Percentiles rank a stretch among this genome's conserved stretches.
Conservation (phyloP, 345 rosid genomes). For the Microthlaspi erraticum region DNA sequence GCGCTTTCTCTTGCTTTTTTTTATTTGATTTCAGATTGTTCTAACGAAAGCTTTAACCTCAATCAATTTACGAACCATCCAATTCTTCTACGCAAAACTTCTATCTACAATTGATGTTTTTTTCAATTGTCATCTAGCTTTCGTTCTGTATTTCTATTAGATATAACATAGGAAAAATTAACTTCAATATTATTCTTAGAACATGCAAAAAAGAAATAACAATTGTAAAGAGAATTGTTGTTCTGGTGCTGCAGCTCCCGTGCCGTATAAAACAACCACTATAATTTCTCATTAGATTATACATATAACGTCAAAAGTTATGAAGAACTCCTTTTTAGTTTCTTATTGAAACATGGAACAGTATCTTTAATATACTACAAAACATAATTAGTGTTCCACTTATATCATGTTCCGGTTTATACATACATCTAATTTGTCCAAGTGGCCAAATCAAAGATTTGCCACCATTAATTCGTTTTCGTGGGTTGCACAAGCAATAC, state of each 20-base stretch:
- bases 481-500: background rate
- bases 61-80: no score
- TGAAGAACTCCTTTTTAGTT: background rate
- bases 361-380: background rate
- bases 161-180: background rate
- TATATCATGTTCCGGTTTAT: slow-evolving; percentile 3
- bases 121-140: background rate
- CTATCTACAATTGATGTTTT: background rate
- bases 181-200: background rate
- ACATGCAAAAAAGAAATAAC: background rate
- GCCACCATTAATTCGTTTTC: background rate
- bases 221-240: background rate
- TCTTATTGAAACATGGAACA: background rate
- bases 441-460: background rate
- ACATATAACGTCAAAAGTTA: background rate
- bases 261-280: background rate
- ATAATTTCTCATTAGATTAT: background rate
- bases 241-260: background rate
- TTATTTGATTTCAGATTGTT: no score
- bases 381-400: slow-evolving; percentile 9
- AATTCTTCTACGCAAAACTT: no score
- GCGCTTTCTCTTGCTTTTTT: background rate
- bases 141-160: background rate
- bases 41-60: no score
- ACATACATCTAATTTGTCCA: background rate